These are phyloP conservation scores for Colletotrichum acutatum DNA, from an alignment of 2,329 filamentous ascomycete genomes.

Conservation along the genomic window DNA sequence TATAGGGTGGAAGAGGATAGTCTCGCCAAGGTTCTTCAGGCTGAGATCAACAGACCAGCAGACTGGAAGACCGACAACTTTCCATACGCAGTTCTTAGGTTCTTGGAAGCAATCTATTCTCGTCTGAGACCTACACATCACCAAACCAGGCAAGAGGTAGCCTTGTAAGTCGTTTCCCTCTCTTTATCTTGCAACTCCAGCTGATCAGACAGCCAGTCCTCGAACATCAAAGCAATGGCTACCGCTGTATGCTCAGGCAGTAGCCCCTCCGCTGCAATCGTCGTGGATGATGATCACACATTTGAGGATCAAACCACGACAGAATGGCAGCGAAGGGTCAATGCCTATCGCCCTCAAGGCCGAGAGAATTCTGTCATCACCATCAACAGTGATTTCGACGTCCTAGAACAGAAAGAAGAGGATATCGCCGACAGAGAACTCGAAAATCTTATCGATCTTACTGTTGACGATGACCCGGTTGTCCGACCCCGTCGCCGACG, in stretches of 20 bases:
- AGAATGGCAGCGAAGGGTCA: not conserved
- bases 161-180: not conserved
- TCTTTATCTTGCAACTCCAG: not conserved
- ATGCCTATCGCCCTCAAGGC: not conserved
- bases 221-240: not conserved
- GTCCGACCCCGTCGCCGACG: not conserved
- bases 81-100: not conserved
- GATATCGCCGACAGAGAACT: conserved; percentile 34
- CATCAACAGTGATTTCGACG: conserved; percentile 8
- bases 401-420: conserved; percentile 23
- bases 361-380: not conserved
- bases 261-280: conserved; percentile 1
- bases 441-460: conserved; percentile 48
- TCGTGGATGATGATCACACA: conserved; percentile 5
- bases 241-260: not conserved
- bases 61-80: not conserved
- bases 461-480: conserved; percentile 38
- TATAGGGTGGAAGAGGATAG: not conserved
- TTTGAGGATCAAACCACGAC: not conserved
- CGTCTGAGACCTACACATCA: not conserved
- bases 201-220: conserved; percentile 47
- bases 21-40: not conserved
- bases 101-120: not conserved
- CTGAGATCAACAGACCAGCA: not conserved
- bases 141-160: not conserved